Base-by-base conservation (phyloP, 371 early-diverging fungal species). In the Rhizopus microsporus region DNA sequence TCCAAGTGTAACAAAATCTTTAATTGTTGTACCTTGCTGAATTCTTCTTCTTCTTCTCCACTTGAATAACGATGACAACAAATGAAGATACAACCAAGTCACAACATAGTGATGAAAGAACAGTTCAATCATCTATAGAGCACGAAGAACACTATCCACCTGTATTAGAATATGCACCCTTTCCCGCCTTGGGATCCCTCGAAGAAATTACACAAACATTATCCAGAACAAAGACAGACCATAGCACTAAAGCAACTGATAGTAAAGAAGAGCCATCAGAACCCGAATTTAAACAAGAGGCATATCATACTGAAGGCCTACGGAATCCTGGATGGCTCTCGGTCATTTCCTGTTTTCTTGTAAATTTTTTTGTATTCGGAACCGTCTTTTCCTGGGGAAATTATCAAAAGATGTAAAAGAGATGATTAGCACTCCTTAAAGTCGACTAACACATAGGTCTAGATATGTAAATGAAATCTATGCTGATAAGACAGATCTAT, bases 311-410 rank as follows among this genome's bases (percentile, higher is more conserved):
- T 17, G 77, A 76, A 42, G 77, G 77, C 3, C 33, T 62, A 29
- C 55, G 62, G 8, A 78, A 75, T 54, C 77, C 74, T 3, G 78
- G 80, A 6, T 80, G 76, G 74, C 57, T 78, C 3, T 71, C 69
- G 13, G 72, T 88, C 33, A 37, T 80, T 31, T 62, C 78, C 44
- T 60, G 81, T 51, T 84, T 87, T 69, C 72, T 84, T 57, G 65
- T 75, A 58, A 69, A 86, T 72, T 87, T 85, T 62, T 62, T 59
- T 56, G 73, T 81, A 38, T 72, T 85, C 42, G 86, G 86, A 3
- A 69, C 73, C n/a, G 63, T 72, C 34, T 81, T 80, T 59, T 59
- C 74, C 2, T 85, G 83, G 82, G 86, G 86, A 10, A 74, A 77
- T 23, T 82, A 80, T 38, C 81, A 83, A 53, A 70, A 72, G 56